phyloP scores from a whole-genome alignment of 345 rosid species.

The Barbarea vulgaris region DNA sequence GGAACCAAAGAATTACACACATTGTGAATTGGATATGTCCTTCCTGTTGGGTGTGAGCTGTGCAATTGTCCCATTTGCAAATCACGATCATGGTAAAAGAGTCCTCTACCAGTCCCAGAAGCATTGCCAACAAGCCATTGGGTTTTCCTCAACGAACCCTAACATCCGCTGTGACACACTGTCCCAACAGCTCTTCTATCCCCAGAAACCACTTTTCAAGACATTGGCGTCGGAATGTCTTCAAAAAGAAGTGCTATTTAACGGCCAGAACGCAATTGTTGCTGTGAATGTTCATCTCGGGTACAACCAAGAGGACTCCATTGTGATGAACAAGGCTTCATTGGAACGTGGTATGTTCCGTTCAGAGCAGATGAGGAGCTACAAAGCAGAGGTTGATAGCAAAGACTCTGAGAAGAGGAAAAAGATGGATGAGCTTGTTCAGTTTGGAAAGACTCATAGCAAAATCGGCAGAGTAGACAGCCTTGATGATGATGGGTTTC shows the following conservation, averaged over 20 bases:
- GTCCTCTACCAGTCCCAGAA: conserved; percentile 90
- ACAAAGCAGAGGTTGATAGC: conserved; percentile 87
- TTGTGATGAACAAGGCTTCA: conserved; percentile 92
- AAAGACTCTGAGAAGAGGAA: conserved; percentile 68
- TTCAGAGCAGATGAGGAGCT: conserved; percentile 83
- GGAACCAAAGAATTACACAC: conserved; percentile 55
- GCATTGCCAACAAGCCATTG: conserved; percentile 90
- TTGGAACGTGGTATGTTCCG: conserved; percentile 92
- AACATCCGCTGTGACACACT: conserved; percentile 80
- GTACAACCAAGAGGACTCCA: conserved; percentile 91
- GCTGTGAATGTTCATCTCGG: conserved; percentile 94
- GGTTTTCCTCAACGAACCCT: conserved; percentile 84
- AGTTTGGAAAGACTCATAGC: conserved; percentile 73
- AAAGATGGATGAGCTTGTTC: conserved; percentile 58
- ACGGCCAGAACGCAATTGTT: conserved; percentile 94
- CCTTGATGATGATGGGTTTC: conserved; percentile 91
- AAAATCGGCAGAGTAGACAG: conserved; percentile 79
- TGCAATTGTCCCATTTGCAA: conserved; percentile 85
- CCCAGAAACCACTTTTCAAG: conserved; percentile 85
- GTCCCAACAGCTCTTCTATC: conserved; percentile 75
- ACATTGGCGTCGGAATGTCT: conserved; percentile 78
- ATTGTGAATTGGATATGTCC: conserved; percentile 85
- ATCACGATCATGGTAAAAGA: conserved; percentile 89
- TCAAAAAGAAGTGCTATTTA: conserved; percentile 62
- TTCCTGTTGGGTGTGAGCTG: conserved; percentile 83